Conservation (phyloP, 129 eudicot genomes). For the Centella asiatica region DNA sequence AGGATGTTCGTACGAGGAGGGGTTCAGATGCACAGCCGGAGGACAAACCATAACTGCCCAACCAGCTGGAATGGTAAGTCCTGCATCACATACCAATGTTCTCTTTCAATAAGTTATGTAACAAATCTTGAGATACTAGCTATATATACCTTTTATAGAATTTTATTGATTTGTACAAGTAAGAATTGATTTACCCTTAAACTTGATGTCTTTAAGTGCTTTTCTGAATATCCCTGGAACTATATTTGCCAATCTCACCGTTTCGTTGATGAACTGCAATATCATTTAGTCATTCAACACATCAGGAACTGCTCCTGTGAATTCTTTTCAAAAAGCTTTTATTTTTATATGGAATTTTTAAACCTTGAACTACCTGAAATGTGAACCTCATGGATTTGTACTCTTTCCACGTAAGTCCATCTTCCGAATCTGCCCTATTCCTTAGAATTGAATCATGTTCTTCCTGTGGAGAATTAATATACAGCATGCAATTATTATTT, state of each 20-base stretch:
- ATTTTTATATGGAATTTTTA: background rate
- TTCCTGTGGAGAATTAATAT: constrained; percentile 31
- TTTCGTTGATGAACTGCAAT: constrained; percentile 84
- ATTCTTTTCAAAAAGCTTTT: background rate
- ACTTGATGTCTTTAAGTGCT: constrained; percentile 61
- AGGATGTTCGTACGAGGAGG: constrained; percentile 57
- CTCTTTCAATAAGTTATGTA: constrained; percentile 17
- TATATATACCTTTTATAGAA: background rate
- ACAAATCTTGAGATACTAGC: constrained; percentile 9
- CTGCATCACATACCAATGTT: constrained; percentile 36
- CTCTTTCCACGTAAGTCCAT: constrained; percentile 82
- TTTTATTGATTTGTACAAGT: too few relatives aligned
- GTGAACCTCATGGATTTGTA: constrained; percentile 85
- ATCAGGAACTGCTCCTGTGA: background rate
- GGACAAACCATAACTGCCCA: constrained; percentile 99
- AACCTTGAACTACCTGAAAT: constrained; percentile 48
- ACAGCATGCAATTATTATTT: constrained; percentile 5
- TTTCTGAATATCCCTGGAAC: constrained; percentile 91
- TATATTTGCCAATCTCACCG: constrained; percentile 87
- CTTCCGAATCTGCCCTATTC: constrained; percentile 45
- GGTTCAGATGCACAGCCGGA: constrained; percentile 86
- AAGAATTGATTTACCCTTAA: constrained; percentile 53
- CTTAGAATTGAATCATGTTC: constrained; percentile 71
- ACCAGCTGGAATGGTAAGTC: constrained; percentile 83
- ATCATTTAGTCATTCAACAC: constrained; percentile 13